Base-by-base conservation (phyloP, 371 early-diverging fungal species). In the Mucor sp. region DNA sequence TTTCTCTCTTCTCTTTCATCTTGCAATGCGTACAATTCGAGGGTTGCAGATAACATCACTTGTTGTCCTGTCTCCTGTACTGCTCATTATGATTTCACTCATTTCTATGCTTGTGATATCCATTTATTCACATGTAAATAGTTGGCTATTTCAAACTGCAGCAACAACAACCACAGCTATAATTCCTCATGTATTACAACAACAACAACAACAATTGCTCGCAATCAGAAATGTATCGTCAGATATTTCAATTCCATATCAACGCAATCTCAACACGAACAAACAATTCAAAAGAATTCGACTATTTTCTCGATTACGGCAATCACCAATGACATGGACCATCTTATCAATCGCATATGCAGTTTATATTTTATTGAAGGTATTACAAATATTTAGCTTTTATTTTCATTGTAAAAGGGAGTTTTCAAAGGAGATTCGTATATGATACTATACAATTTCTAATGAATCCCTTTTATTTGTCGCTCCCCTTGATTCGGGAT, bases 1-100 rank as follows among this genome's bases (percentile, higher is more conserved):
- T 44, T 15, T 43, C 15, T 58, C 23, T 27, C 58, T 28, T 44
- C 12, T 23, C 12, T 5, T 44, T 15, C 33, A 15, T 56, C 58
- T 53, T 25, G 62, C 47, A 58, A 68, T 72, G 68, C 72, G 68
- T 35, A 56, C 68, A 35, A 63, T 53, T 58, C 68, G 72, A 64
- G 72, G 68, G 58, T 28, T 72, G 27, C 61, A 73, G 58, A 68
- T 72, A 62, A 63, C 69, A 19, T 73, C 69, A 3, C 55, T 69
- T 60, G 64, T 73, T 53, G 74, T 69, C 14, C 59, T 72, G 30
- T 66, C 65, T 27, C 69, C 69, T 43, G 66, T 72, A 6, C 23
- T 70, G 19, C 64, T 71, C 14, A 58, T 71, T 39, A 25, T 71
- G 25, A 23, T 71, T 35, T 67, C 71, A 32, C 58, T 67, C 48